phyloP scores from a whole-genome alignment of 2,329 filamentous ascomycete species.

The Penicillium sp. region DNA sequence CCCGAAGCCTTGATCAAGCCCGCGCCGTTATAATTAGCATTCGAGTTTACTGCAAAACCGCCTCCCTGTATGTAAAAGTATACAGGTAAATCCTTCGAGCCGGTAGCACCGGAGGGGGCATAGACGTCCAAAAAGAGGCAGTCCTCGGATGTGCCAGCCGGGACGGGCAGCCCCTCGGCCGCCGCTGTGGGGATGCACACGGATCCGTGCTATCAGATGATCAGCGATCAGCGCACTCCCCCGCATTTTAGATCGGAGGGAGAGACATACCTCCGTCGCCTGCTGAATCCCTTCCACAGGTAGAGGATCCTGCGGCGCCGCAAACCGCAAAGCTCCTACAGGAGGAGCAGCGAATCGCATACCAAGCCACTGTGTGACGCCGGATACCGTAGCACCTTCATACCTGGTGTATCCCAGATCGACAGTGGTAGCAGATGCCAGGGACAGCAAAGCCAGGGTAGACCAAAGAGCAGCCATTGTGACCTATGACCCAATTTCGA shows the following conservation, averaged over 20 bases:
- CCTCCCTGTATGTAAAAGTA: constrained; percentile 65
- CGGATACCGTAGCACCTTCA: constrained; percentile 55
- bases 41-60: constrained; percentile 63
- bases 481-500: constrained; percentile 1
- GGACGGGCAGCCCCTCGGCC: constrained; percentile 55
- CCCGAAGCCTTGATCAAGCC: constrained; percentile 62
- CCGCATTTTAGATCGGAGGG: not conserved
- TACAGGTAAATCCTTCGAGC: constrained; percentile 59
- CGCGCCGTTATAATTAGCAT: constrained; percentile 61
- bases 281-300: constrained; percentile 48
- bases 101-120: constrained; percentile 34
- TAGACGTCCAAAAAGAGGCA: constrained; percentile 48
- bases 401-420: constrained; percentile 70
- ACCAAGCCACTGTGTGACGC: constrained; percentile 71
- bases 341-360: constrained; percentile 75
- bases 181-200: constrained; percentile 69
- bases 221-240: constrained; percentile 18
- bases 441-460: constrained; percentile 17
- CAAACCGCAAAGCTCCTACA: constrained; percentile 65
- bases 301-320: constrained; percentile 65
- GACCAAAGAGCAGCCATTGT: constrained; percentile 16
- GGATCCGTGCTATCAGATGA: constrained; percentile 36
- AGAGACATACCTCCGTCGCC: constrained; percentile 55
- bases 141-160: constrained; percentile 48
- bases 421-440: constrained; percentile 39